phyloP scores from a whole-genome alignment of 2,329 filamentous ascomycete genomes.

The Stemphylium lycopersici region DNA sequence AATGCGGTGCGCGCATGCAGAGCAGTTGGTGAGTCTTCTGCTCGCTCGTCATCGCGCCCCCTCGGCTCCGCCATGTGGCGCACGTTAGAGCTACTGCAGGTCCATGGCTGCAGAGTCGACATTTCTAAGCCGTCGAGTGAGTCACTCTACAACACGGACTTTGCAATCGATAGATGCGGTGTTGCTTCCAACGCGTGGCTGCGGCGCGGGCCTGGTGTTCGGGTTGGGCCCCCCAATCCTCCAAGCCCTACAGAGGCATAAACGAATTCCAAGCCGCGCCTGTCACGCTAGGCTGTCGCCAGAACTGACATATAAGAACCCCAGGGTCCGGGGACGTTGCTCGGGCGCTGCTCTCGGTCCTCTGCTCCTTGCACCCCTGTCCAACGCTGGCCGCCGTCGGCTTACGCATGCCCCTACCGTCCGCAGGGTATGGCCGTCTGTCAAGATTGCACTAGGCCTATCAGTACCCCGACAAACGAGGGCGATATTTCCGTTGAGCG shows the following conservation, averaged over 20 bases:
- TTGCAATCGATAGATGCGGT: neutral
- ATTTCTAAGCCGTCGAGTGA: neutral
- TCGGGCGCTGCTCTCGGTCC: neutral
- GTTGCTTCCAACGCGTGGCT: neutral
- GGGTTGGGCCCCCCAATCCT: too few species aligned
- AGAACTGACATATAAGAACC: neutral
- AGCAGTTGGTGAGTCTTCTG: neutral
- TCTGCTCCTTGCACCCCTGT: neutral
- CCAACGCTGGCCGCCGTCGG: neutral
- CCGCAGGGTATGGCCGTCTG: neutral
- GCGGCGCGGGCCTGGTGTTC: too few species aligned
- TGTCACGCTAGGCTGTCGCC: neutral
- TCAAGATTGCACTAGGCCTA: neutral
- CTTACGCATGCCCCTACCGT: neutral
- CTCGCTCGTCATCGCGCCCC: slow-evolving; percentile 13
- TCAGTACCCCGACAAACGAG: neutral
- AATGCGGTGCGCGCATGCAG: neutral
- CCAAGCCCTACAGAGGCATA: too few species aligned
- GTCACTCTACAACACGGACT: too few species aligned
- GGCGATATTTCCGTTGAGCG: neutral
- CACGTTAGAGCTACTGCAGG: neutral
- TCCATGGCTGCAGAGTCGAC: neutral
- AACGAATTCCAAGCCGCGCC: neutral
- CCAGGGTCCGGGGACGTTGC: neutral
- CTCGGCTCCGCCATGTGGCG: neutral